These are phyloP conservation scores for Xylaria flabelliformis DNA, from an alignment of 495 filamentous ascomycete species.

Conservation along the genomic window DNA sequence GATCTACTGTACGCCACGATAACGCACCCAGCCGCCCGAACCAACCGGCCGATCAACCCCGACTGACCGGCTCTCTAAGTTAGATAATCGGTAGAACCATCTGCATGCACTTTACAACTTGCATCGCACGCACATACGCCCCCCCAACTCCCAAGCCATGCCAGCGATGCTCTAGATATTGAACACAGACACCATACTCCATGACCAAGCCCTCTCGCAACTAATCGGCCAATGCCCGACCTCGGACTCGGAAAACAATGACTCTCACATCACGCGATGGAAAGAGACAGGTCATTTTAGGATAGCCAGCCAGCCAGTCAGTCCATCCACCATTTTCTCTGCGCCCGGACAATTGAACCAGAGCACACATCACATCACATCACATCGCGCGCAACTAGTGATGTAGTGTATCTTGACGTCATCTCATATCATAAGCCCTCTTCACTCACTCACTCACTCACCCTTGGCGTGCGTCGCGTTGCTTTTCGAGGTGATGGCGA, in stretches of 20 bases:
- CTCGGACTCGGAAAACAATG: neutral
- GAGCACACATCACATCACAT: neutral
- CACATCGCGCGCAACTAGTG: neutral
- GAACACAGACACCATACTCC: constrained; percentile 8
- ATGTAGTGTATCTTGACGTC: constrained; percentile 12
- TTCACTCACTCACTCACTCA: constrained; percentile 2
- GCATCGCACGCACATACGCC: neutral
- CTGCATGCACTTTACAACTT: neutral
- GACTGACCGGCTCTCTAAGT: neutral
- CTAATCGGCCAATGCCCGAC: neutral
- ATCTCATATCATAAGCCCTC: neutral
- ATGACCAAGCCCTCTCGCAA: constrained; percentile 2
- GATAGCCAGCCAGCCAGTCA: neutral
- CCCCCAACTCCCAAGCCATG: constrained; percentile 8
- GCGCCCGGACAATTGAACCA: neutral
- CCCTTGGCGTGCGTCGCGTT: neutral
- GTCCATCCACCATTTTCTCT: neutral
- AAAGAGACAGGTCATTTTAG: constrained; percentile 15
- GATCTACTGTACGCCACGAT: neutral
- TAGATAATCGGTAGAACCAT: neutral
- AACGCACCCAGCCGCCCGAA: neutral
- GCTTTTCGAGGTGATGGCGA: constrained; percentile 51
- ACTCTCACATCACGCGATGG: neutral
- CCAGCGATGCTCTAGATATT: constrained; percentile 8
- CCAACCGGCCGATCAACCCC: neutral